A percentile compares a stretch with the other conserved stretches of the same genome.
Conservation (phyloP, 495 filamentous ascomycete species). For the Penicillium macrosclerotiorum region DNA sequence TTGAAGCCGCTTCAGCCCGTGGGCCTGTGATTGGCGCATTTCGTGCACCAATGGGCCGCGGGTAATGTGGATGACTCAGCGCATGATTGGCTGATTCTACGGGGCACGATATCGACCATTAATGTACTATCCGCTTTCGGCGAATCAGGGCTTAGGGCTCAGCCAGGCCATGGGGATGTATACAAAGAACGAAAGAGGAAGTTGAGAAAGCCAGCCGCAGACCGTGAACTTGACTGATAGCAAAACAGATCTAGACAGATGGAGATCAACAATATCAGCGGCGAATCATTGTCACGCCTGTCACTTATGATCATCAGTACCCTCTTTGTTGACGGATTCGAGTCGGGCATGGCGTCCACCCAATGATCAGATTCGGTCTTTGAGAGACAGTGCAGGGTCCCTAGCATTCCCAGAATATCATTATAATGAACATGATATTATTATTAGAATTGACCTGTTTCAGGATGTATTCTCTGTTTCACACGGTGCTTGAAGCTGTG, state of each 20-base stretch:
- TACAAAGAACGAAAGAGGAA: background rate
- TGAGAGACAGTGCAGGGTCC: background rate
- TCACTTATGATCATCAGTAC: background rate
- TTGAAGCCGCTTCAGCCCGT: constrained; percentile 49
- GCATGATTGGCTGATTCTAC: constrained; percentile 35
- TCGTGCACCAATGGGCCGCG: constrained; percentile 10
- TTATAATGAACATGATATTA: background rate
- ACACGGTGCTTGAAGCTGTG: too few relatives aligned
- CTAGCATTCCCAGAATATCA: background rate
- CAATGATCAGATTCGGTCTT: background rate
- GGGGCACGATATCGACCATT: constrained; percentile 14
- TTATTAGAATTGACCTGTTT: background rate
- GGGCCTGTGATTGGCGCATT: constrained; percentile 21
- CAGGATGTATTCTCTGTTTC: background rate
- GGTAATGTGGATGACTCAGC: constrained; percentile 34
- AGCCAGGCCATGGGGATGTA: constrained; percentile 10
- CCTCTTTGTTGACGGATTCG: constrained; percentile 1
- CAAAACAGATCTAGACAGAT: background rate
- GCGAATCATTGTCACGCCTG: constrained; percentile 1
- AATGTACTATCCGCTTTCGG: constrained; percentile 26
- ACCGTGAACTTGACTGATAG: too few relatives aligned
- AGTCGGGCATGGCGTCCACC: background rate
- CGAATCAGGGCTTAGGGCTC: constrained; percentile 29
- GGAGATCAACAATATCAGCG: background rate
- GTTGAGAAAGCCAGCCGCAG: too few relatives aligned